Evolutionary conservation across 345 rosid species (phyloP).

Genomic region (Cochlearia excelsa): DNA sequence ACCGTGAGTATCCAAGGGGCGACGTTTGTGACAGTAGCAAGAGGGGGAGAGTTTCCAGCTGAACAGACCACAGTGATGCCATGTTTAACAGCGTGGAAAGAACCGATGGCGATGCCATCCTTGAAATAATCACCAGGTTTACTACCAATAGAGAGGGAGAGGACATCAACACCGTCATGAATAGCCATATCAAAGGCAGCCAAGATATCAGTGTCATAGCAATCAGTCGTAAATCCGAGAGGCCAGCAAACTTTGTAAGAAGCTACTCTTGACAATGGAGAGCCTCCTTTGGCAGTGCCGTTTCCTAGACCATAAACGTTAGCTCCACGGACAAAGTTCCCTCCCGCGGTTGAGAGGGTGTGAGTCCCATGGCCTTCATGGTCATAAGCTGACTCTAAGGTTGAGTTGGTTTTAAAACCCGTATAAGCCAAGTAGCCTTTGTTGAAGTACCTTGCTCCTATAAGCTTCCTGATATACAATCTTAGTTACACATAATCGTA

Average conservation of each 20-base stretch:
- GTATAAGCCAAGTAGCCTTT: conserved; percentile 7
- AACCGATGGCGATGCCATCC: conserved; percentile 14
- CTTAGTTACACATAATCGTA: not conserved
- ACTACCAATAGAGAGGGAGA: conserved; percentile 38
- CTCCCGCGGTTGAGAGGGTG: conserved; percentile 23
- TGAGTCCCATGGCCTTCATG: conserved; percentile 13
- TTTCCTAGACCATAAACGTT: conserved; percentile 11
- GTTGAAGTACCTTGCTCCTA: conserved; percentile 22
- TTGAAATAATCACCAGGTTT: not conserved
- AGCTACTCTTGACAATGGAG: conserved; percentile 42
- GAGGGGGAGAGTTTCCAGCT: conserved; percentile 13
- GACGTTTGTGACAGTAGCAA: conserved; percentile 14
- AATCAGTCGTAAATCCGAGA: conserved; percentile 9
- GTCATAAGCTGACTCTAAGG: conserved; percentile 13
- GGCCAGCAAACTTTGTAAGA: conserved; percentile 47
- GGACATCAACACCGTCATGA: conserved; percentile 41
- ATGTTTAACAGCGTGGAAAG: conserved; percentile 19
- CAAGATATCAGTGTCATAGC: conserved; percentile 43
- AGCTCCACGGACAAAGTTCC: conserved; percentile 7
- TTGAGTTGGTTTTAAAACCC: conserved; percentile 2
- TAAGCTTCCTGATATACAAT: conserved; percentile 6
- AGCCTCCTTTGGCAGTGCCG: conserved; percentile 17
- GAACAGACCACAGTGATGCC: conserved; percentile 21
- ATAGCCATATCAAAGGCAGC: conserved; percentile 43
- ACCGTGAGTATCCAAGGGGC: conserved; percentile 18